Conservation (phyloP, 768 basidiomycete species). For the Multifurca ochricompacta region DNA sequence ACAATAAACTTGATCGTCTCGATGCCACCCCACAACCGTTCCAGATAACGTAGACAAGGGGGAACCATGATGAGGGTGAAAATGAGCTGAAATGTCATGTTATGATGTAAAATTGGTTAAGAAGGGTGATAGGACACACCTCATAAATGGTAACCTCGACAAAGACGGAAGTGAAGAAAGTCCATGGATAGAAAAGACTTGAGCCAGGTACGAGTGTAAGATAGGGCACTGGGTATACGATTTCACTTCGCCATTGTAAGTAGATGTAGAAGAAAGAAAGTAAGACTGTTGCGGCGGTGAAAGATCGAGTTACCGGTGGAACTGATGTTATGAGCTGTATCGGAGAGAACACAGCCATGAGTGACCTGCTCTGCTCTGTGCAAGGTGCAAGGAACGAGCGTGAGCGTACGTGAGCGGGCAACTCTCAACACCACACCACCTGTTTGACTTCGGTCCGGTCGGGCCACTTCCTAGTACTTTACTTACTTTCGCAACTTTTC, state of each 20-base stretch:
- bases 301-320: constrained; percentile 72
- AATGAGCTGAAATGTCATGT: constrained; percentile 48
- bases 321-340: constrained; percentile 59
- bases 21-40: constrained; percentile 86
- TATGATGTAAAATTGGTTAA: constrained; percentile 1
- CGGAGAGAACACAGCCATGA: constrained; percentile 74
- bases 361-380: neutral
- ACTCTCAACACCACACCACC: too few relatives aligned
- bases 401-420: too few relatives aligned
- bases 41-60: constrained; percentile 81
- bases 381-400: too few relatives aligned
- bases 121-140: constrained; percentile 41
- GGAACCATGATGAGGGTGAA: constrained; percentile 72
- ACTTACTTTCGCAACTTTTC: neutral
- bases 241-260: constrained; percentile 47
- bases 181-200: constrained; percentile 86
- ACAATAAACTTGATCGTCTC: constrained; percentile 83
- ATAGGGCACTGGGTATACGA: constrained; percentile 44
- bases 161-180: constrained; percentile 79
- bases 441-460: too few relatives aligned
- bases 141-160: constrained; percentile 81
- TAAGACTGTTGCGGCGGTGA: constrained; percentile 53
- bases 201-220: constrained; percentile 76
- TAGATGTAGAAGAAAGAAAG: constrained; percentile 56
- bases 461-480: too few relatives aligned